phyloP scores from a whole-genome alignment of 306 rosid genomes.

The Prunus kanzakura region DNA sequence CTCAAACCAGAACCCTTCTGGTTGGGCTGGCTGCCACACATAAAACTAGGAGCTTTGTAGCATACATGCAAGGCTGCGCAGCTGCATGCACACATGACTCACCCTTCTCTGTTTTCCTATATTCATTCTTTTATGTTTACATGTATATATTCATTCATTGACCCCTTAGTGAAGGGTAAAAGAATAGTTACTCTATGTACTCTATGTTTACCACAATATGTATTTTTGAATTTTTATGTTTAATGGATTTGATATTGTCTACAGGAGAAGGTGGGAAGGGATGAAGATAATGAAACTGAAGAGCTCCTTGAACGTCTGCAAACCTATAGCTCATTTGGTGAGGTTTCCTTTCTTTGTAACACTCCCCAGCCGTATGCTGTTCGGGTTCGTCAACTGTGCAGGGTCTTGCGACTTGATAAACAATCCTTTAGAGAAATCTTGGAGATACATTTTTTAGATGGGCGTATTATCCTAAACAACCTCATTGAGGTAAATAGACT shows the following conservation, averaged over 20 bases:
- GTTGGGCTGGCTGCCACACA: not conserved
- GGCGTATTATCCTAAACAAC: constrained; percentile 50
- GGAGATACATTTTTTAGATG: constrained; percentile 49
- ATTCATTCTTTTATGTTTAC: not conserved
- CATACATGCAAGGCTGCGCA: not conserved
- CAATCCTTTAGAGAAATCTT: constrained; percentile 49
- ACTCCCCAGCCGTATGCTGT: constrained; percentile 46
- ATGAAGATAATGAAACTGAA: constrained; percentile 37
- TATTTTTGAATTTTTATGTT: constrained; percentile 1
- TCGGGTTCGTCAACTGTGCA: constrained; percentile 42
- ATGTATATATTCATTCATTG: not conserved
- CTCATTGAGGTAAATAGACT: constrained; percentile 47
- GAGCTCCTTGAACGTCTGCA: constrained; percentile 26
- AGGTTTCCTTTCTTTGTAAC: constrained; percentile 64
- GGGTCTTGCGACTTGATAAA: constrained; percentile 61
- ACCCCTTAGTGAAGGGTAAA: not conserved
- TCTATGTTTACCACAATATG: not conserved
- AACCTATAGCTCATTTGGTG: constrained; percentile 43
- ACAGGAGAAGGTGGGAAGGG: constrained; percentile 38
- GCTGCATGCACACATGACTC: not conserved
- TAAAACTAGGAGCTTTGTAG: not conserved
- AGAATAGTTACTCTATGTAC: not conserved
- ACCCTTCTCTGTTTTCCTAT: not conserved
- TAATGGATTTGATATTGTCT: constrained; percentile 13
- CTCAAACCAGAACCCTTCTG: not conserved